Evolutionary conservation across 805 yeast genomes (phyloP), one percentile per base, ranked within the genome.

Genomic region (Kregervanrija delftensis): DNA sequence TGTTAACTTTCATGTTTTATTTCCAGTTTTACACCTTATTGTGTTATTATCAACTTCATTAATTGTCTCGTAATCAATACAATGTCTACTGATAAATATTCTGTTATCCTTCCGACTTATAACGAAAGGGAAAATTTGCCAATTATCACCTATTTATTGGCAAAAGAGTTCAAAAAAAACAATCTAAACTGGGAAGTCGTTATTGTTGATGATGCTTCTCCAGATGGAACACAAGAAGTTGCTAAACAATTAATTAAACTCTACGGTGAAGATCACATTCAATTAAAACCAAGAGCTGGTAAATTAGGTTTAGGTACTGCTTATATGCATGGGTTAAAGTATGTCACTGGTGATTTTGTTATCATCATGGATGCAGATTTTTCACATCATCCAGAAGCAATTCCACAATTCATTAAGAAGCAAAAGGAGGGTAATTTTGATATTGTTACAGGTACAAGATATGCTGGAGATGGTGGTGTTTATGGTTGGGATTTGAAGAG

Each of bases 291-390:
- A 17, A 76, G 91, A 57, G 79, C 84, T 3, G 90, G 90, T 37
- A 83, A 84, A 62, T 72, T 83, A 46, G 91, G 91, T 13, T 72
- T 83, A 48, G 90, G 89, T 41, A 83, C 91, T 31, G 91, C 91
- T 13, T 83, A 83, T 55, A 83, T 83, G 37, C 89, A 84, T 55
- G 91, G 89, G 1, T 72, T 83, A 53, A 73, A 84, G 60, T 81
- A 57, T 54, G 87, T 76, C 41, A 76, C 82, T 15, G 91, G 91
- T 39, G 75, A 84, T 63, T 83, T 72, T 61, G 89, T 83, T 41
- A 77, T 83, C 50, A 83, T 84, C 54, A 83, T 83, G 91, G 91
- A 83, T 59, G 91, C 91, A 13, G 91, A 83, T 60, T 83, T 84
- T 66, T 80, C 87, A 6, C 91, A 83, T 62, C 88, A 81, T 61